These are phyloP conservation scores for Pichia sporocuriosa DNA, from an alignment of 805 yeast species.

Conservation along the genomic window DNA sequence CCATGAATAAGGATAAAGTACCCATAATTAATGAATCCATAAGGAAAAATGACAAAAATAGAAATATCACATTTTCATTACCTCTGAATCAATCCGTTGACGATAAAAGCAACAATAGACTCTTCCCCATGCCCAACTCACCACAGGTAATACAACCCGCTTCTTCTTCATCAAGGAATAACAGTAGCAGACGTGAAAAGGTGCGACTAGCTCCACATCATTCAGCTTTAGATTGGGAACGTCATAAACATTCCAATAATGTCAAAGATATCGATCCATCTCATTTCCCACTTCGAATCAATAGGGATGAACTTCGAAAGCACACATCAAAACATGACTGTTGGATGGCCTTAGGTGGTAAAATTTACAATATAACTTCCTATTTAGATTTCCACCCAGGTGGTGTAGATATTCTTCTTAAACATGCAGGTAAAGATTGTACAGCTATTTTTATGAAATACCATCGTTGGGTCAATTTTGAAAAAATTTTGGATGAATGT, in stretches of 20 bases:
- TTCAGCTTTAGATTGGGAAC: conserved; percentile 86
- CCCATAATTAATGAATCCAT: too few relatives aligned
- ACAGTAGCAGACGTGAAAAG: conserved; percentile 34
- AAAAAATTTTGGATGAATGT: conserved; percentile 72
- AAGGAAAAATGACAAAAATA: too few relatives aligned
- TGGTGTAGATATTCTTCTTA: conserved; percentile 70
- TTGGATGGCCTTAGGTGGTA: conserved; percentile 78
- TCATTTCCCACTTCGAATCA: conserved; percentile 47
- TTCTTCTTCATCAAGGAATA: too few relatives aligned
- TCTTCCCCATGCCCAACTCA: conserved; percentile 17
- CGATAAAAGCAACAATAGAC: neutral
- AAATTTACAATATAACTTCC: conserved; percentile 80
- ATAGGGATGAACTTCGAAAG: conserved; percentile 40
- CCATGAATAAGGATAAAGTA: too few relatives aligned
- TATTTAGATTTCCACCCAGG: conserved; percentile 91
- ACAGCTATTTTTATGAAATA: conserved; percentile 68
- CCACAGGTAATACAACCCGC: conserved; percentile 14
- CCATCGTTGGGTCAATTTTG: conserved; percentile 71
- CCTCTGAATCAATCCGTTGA: neutral
- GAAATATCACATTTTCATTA: neutral
- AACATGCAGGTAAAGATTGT: conserved; percentile 80
- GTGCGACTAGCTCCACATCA: conserved; percentile 70
- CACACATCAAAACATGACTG: conserved; percentile 64
- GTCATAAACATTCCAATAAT: conserved; percentile 41
- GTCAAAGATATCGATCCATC: conserved; percentile 45